Evolutionary conservation across 2,329 filamentous ascomycete species (phyloP), one percentile per base, ranked within the genome.

Genomic region (Pseudofabraea citricarpa): DNA sequence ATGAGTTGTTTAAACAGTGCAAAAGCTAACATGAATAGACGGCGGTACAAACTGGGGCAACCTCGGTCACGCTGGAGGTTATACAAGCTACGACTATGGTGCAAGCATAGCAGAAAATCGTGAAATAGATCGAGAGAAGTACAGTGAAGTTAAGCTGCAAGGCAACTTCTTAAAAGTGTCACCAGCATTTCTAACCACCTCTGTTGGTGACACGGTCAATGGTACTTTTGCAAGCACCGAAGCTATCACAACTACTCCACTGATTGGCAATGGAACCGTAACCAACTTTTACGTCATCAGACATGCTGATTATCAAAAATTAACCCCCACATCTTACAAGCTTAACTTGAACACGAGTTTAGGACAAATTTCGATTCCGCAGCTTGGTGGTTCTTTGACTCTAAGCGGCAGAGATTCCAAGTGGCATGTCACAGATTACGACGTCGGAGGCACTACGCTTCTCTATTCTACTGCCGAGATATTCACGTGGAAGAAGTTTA

Each of bases 21-120:
- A 13, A 77, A 75, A 81, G 75, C 1, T 53, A n/a, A 54, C 37
- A 33, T 38, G 9, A 23, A 87, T 16, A 58, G 56, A 75, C 51
- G 87, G 87, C 12, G 87, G 87, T 5, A 90, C 87, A 0, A 93
- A 91, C 58, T 91, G 87, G 87, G 87, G 87, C 0, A 90, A 89
- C 49, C 63, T 88, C 4, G 84, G 86, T 0, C 79, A 88, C 51
- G 73, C 82, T 50, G 81, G 79, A 9, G 79, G 74, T 3, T 82
- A 82, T 47, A 81, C 75, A 0, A 75, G 72, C 0, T 77, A 78
- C 37, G 75, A 79, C 47, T 79, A 78, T 40, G 73, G 76, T 5
- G 71, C 79, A 4, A 68, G 72, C 6, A 87, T 91, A 41, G 72
- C 74, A 1, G 87, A 93, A 57, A 80, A 86, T 32, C 74, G 87